phyloP scores from a whole-genome alignment of 352 stramenopile genomes.

The Pythium dissimile region DNA sequence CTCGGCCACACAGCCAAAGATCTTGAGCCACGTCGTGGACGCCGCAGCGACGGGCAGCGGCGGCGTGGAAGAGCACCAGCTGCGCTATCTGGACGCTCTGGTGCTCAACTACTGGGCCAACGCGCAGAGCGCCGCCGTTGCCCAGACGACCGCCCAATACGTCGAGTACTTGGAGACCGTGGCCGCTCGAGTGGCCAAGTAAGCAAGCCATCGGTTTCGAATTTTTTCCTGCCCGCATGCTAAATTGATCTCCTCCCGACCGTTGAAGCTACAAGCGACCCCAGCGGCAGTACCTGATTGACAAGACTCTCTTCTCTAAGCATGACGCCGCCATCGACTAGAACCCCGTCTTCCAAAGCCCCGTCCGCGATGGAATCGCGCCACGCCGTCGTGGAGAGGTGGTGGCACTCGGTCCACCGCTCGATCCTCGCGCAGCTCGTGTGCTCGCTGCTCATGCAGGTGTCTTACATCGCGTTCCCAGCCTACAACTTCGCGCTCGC shows the following conservation, averaged over 20 bases:
- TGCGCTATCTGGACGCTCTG: constrained; percentile 58
- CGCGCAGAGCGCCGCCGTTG: constrained; percentile 23
- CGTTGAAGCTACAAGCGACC: too few species aligned
- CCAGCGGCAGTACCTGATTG: too few species aligned
- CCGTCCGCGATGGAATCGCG: neutral
- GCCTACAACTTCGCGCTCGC: constrained; percentile 78
- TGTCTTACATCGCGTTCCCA: constrained; percentile 79
- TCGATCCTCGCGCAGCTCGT: constrained; percentile 47
- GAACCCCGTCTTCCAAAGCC: neutral
- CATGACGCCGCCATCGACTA: too few species aligned
- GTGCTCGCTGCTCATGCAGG: constrained; percentile 66
- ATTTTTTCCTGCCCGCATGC: too few species aligned
- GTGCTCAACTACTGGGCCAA: constrained; percentile 55
- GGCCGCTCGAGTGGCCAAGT: neutral
- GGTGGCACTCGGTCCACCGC: constrained; percentile 39
- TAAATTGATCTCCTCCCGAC: too few species aligned
- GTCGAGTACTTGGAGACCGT: constrained; percentile 44
- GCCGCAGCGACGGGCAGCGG: constrained; percentile 14
- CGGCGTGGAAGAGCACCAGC: constrained; percentile 40
- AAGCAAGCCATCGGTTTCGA: constrained; percentile 1
- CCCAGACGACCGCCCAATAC: constrained; percentile 39
- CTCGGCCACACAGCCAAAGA: neutral
- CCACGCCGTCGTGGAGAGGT: constrained; percentile 23
- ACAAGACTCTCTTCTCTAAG: too few species aligned
- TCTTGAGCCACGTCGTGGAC: constrained; percentile 35